phyloP scores from a whole-genome alignment of 208 protist species.

The Trypanosoma congolense region DNA sequence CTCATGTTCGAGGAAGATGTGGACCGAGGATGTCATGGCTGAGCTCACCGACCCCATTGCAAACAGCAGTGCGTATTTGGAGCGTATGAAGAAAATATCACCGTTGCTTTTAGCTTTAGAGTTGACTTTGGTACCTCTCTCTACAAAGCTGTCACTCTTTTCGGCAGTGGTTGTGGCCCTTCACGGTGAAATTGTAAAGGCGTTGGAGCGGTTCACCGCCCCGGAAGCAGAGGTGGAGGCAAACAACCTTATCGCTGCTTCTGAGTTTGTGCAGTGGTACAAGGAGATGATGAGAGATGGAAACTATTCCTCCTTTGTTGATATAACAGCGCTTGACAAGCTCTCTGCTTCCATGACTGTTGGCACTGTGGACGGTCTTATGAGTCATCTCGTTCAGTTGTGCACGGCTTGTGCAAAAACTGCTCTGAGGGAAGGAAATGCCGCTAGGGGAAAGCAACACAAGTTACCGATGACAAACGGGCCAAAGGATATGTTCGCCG shows the following conservation, averaged over 20 bases:
- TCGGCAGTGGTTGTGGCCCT: conserved; percentile 57
- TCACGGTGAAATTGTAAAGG: conserved; percentile 69
- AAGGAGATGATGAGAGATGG: conserved; percentile 63
- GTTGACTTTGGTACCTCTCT: conserved; percentile 75
- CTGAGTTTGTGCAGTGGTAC: conserved; percentile 84
- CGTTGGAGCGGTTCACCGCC: conserved; percentile 60
- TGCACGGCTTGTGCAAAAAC: conserved; percentile 72
- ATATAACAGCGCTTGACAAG: conserved; percentile 50
- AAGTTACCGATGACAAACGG: conserved; percentile 73
- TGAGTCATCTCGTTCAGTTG: conserved; percentile 65
- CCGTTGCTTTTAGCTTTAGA: conserved; percentile 76
- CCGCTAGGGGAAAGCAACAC: conserved; percentile 45
- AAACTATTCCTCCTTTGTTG: conserved; percentile 64
- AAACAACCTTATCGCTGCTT: conserved; percentile 72
- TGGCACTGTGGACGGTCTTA: conserved; percentile 63
- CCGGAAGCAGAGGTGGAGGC: conserved; percentile 49
- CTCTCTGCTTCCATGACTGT: conserved; percentile 70
- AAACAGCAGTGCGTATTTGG: conserved; percentile 67
- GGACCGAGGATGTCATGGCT: conserved; percentile 82
- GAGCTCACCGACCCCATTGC: conserved; percentile 70
- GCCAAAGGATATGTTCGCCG: conserved; percentile 82
- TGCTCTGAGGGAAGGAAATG: conserved; percentile 46
- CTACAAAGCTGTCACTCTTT: conserved; percentile 76
- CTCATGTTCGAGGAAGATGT: conserved; percentile 55
- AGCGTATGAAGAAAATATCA: conserved; percentile 85